phyloP scores from a whole-genome alignment of 177 flowering plant species.

The Vitis hybrid region DNA sequence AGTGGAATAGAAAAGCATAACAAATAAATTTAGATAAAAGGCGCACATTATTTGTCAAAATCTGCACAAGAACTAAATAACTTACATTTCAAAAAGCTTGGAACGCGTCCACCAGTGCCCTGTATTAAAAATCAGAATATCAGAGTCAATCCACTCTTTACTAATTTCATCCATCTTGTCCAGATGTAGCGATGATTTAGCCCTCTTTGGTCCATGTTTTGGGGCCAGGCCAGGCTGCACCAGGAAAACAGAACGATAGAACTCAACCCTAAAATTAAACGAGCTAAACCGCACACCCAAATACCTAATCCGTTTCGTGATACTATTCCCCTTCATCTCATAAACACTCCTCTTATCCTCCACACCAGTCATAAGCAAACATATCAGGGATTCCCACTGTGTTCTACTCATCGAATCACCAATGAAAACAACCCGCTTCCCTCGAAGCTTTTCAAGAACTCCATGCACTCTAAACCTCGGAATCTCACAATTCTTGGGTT shows the following conservation, averaged over 20 bases:
- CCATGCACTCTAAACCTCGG: constrained; percentile 46
- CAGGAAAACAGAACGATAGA: constrained; percentile 68
- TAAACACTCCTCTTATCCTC: constrained; percentile 64
- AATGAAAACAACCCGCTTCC: constrained; percentile 77
- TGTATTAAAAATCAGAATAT: constrained; percentile 75
- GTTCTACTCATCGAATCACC: constrained; percentile 97
- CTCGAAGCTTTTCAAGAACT: constrained; percentile 56
- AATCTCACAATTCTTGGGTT: constrained; percentile 69
- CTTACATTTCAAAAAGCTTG: constrained; percentile 73
- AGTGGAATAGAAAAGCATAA: constrained; percentile 2
- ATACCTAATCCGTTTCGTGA: constrained; percentile 65
- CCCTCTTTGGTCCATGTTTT: constrained; percentile 58
- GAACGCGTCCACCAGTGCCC: constrained; percentile 89
- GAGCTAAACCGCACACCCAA: constrained; percentile 60
- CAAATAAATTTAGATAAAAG: too few relatives aligned
- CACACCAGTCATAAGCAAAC: constrained; percentile 78
- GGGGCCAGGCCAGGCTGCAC: constrained; percentile 60
- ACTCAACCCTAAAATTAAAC: constrained; percentile 58
- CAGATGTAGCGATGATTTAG: constrained; percentile 51
- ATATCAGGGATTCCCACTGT: constrained; percentile 91
- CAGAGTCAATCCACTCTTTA: constrained; percentile 70
- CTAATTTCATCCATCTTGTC: constrained; percentile 67
- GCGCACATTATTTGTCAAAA: too few relatives aligned
- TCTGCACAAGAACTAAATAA: constrained; percentile 12
- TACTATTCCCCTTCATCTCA: constrained; percentile 70